Percentiles rank a stretch among this genome's conserved stretches.
These are phyloP conservation scores for Clonostachys rhizophaga DNA, from an alignment of 2,329 filamentous ascomycete genomes.

Conservation along the genomic window DNA sequence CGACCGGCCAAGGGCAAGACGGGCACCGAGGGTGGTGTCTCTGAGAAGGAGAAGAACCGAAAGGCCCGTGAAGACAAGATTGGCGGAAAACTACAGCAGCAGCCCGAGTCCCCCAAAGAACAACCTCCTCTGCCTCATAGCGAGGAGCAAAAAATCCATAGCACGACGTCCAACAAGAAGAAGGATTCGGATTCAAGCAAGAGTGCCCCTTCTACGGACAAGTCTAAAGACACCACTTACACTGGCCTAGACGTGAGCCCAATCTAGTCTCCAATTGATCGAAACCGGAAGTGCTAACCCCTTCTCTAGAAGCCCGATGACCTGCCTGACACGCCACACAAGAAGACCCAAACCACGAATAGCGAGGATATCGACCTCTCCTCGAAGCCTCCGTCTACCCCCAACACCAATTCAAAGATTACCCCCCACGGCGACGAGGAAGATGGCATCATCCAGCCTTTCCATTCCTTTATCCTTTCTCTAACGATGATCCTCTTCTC, in stretches of 20 bases:
- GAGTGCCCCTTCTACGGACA: conserved; percentile 31
- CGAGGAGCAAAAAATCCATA: conserved; percentile 65
- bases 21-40: conserved; percentile 85
- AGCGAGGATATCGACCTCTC: conserved; percentile 57
- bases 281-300: too few species aligned
- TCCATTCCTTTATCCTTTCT: conserved; percentile 87
- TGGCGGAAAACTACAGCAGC: conserved; percentile 64
- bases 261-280: too few species aligned
- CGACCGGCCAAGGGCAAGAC: conserved; percentile 80
- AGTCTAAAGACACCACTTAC: conserved; percentile 19
- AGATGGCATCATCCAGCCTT: conserved; percentile 66
- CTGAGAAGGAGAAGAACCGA: conserved; percentile 75
- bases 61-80: conserved; percentile 63
- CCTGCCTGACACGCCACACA: conserved; percentile 73
- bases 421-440: conserved; percentile 20
- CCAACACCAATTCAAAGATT: neutral
- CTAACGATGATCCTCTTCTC: conserved; percentile 97
- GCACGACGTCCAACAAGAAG: conserved; percentile 32
- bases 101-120: conserved; percentile 80
- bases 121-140: conserved; percentile 76
- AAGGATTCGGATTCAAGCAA: conserved; percentile 13
- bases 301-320: conserved; percentile 67
- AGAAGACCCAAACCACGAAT: conserved; percentile 62
- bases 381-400: conserved; percentile 1
- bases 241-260: conserved; percentile 27